phyloP scores from a whole-genome alignment of 2,329 filamentous ascomycete species.

The Amphichorda felina region DNA sequence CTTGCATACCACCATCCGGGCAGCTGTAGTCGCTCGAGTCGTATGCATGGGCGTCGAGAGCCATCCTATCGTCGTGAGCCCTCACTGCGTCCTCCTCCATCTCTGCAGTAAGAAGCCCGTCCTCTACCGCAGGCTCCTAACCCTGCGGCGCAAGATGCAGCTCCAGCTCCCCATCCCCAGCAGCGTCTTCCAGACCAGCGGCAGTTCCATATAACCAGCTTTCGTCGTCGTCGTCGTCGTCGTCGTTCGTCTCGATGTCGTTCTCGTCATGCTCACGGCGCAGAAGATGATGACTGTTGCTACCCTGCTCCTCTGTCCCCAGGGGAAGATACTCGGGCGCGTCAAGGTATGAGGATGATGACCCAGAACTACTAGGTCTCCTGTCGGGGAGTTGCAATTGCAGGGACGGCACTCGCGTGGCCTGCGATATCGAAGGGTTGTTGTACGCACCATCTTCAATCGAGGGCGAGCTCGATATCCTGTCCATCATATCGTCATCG shows the following conservation, averaged over 20 bases:
- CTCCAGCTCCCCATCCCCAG: neutral
- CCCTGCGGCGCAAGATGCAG: neutral
- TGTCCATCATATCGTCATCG: constrained; percentile 94
- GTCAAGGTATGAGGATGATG: constrained; percentile 28
- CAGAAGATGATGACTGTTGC: constrained; percentile 31
- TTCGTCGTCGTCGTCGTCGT: constrained; percentile 17
- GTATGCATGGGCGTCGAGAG: neutral
- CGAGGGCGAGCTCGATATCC: constrained; percentile 95
- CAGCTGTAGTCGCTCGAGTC: constrained; percentile 3
- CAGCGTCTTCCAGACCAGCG: neutral
- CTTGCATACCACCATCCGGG: too few species aligned
- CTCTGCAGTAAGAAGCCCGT: too few species aligned
- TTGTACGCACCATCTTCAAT: constrained; percentile 94
- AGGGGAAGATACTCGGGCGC: constrained; percentile 13
- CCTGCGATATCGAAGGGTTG: too few species aligned
- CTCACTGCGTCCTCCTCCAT: neutral
- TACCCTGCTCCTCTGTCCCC: constrained; percentile 5
- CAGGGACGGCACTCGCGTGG: too few species aligned
- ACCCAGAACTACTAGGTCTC: constrained; percentile 2
- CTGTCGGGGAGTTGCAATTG: too few species aligned
- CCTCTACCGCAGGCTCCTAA: neutral
- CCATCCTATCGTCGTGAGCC: neutral
- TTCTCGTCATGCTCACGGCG: constrained; percentile 31
- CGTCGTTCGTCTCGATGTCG: constrained; percentile 15
- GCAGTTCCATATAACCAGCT: neutral